These are phyloP conservation scores for Phaeosphaeriaceae sp. DNA, from an alignment of 2,329 filamentous ascomycete species.

Conservation along the genomic window DNA sequence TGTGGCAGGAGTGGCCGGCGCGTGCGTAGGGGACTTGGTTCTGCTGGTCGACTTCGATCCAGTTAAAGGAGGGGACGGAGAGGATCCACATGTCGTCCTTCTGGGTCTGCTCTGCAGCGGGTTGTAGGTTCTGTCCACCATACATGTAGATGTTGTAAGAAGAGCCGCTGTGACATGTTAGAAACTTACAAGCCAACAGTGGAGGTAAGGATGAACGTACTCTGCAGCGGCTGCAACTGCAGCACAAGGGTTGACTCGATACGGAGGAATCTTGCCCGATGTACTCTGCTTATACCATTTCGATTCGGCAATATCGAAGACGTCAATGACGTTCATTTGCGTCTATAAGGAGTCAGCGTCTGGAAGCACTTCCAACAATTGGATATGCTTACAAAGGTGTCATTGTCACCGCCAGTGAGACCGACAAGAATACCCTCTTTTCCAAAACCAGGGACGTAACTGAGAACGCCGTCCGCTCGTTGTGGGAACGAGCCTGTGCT, in stretches of 20 bases:
- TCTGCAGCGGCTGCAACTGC: constrained; percentile 76
- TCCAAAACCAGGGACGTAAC: constrained; percentile 80
- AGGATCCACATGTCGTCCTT: constrained; percentile 82
- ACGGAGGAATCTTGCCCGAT: constrained; percentile 64
- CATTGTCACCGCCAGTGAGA: constrained; percentile 75
- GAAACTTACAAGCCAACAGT: not conserved
- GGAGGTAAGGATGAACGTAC: constrained; percentile 28
- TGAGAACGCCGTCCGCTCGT: constrained; percentile 74
- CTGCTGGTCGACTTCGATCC: constrained; percentile 69
- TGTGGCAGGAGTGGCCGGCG: constrained; percentile 77
- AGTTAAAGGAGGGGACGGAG: constrained; percentile 80
- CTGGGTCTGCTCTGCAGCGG: constrained; percentile 63
- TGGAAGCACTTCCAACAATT: not conserved
- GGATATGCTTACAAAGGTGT: constrained; percentile 64
- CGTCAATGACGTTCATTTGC: constrained; percentile 75
- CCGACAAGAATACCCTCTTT: constrained; percentile 77
- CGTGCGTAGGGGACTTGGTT: constrained; percentile 63
- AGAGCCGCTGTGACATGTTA: constrained; percentile 58
- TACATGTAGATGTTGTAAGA: constrained; percentile 82
- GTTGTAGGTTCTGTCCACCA: constrained; percentile 75
- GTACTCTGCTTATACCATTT: constrained; percentile 79
- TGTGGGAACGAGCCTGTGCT: constrained; percentile 71
- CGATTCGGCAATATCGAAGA: constrained; percentile 76
- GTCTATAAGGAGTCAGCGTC: constrained; percentile 49
- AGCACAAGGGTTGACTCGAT: constrained; percentile 71